Conservation (phyloP, 106 monocot species). For the Dendrobium chrysotoxum region DNA sequence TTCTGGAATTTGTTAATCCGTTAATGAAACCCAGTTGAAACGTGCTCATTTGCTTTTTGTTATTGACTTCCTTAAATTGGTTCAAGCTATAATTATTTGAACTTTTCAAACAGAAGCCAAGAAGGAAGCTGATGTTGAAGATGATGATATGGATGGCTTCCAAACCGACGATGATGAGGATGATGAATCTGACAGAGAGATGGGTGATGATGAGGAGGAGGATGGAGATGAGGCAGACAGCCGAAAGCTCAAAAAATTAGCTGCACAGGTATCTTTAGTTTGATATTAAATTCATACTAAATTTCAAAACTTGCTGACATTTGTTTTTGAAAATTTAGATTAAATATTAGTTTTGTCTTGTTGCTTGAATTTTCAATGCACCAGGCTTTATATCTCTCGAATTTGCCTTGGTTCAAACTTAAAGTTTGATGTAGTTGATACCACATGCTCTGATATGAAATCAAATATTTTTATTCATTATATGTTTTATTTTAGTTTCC, state of each 20-base stretch:
- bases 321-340: neutral
- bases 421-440: neutral
- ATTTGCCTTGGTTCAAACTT: neutral
- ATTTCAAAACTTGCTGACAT: neutral
- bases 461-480: neutral
- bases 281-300: neutral
- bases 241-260: constrained; percentile 63
- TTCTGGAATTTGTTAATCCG: too few species aligned
- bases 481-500: neutral
- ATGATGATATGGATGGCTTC: constrained; percentile 92
- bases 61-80: neutral
- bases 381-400: neutral
- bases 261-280: constrained; percentile 61
- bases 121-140: constrained; percentile 66
- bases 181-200: constrained; percentile 62
- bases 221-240: constrained; percentile 85
- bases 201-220: constrained; percentile 43
- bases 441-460: neutral
- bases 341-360: neutral
- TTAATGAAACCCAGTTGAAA: neutral
- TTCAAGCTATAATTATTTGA: neutral
- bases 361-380: neutral
- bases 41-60: neutral
- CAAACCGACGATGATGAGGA: constrained; percentile 83
- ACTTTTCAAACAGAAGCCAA: constrained; percentile 41